Conservation (phyloP, 768 basidiomycete species). For the Mycena epipterygia region DNA sequence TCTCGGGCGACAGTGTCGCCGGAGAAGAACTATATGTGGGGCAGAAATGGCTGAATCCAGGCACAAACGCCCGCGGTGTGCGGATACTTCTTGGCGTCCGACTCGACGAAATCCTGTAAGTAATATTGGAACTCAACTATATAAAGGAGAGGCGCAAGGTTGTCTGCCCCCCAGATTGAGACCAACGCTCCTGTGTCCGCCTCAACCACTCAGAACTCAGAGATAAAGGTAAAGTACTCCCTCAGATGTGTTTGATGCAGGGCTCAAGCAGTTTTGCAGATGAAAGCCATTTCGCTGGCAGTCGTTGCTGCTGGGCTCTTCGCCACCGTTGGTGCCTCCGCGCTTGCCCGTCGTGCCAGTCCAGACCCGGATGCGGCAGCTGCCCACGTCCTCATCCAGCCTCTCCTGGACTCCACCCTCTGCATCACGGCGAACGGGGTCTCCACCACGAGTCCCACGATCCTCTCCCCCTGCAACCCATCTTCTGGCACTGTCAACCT, state of each 20-base stretch:
- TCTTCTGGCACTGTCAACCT: neutral
- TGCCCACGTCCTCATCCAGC: slow-evolving; percentile 18
- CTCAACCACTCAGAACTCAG: slow-evolving; percentile 9
- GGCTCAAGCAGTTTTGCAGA: slow-evolving; percentile 10
- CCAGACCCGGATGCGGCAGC: slow-evolving; percentile 3
- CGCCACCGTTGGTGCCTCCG: slow-evolving; percentile 1
- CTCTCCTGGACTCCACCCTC: slow-evolving; percentile 3
- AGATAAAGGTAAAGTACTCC: slow-evolving; percentile 12
- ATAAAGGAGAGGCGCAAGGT: slow-evolving; percentile 13
- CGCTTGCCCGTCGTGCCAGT: neutral
- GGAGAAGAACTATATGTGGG: slow-evolving; percentile 2
- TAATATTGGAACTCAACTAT: slow-evolving; percentile 15
- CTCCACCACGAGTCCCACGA: neutral
- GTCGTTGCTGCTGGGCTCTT: slow-evolving; percentile 2
- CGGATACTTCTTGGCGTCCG: slow-evolving; percentile 6
- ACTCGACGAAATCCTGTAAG: slow-evolving; percentile 12
- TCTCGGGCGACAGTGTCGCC: slow-evolving; percentile 10
- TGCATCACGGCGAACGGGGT: neutral
- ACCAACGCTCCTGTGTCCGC: slow-evolving; percentile 1
- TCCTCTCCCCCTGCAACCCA: slow-evolving; percentile 10
- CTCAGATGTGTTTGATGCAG: slow-evolving; percentile 5
- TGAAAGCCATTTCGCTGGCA: slow-evolving; percentile 1
- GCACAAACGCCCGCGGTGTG: slow-evolving; percentile 9
- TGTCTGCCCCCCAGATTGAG: slow-evolving; percentile 6
- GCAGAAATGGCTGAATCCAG: neutral